Percentiles rank a stretch among this genome's conserved stretches.
phyloP scores from a whole-genome alignment of 768 basidiomycete species.

The Kwoniella sp. region DNA sequence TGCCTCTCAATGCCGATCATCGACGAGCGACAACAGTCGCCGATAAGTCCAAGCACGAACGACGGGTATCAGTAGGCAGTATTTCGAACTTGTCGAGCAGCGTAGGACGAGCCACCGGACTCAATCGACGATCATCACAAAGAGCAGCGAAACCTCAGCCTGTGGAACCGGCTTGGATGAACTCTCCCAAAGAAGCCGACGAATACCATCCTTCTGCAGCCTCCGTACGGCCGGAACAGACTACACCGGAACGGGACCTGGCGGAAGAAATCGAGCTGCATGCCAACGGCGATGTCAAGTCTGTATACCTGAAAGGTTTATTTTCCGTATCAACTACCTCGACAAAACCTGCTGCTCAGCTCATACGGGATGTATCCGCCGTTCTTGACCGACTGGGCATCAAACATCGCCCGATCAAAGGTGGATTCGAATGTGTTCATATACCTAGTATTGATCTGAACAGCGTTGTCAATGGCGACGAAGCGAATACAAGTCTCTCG shows the following conservation, averaged over 20 bases:
- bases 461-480: conserved; percentile 60
- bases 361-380: conserved; percentile 79
- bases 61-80: conserved; percentile 48
- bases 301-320: conserved; percentile 91
- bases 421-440: conserved; percentile 95
- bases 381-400: conserved; percentile 95
- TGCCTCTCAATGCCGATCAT: conserved; percentile 57
- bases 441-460: conserved; percentile 88
- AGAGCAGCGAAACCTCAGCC: conserved; percentile 21
- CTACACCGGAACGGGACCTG: conserved; percentile 20
- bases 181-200: conserved; percentile 29
- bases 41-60: conserved; percentile 46
- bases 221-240: conserved; percentile 13
- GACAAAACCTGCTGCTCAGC: conserved; percentile 75
- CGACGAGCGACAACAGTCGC: conserved; percentile 35
- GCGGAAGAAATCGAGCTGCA: conserved; percentile 5
- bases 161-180: conserved; percentile 16
- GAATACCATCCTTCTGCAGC: conserved; percentile 18
- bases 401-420: conserved; percentile 84
- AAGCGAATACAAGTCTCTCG: conserved; percentile 33
- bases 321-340: conserved; percentile 98
- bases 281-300: conserved; percentile 68
- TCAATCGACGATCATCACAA: conserved; percentile 30
- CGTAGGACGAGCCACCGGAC: conserved; percentile 28
- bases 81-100: conserved; percentile 39